Evolutionary conservation across 805 yeast species (phyloP), one percentile per base, ranked within the genome.

Genomic region (Candida ovalis): DNA sequence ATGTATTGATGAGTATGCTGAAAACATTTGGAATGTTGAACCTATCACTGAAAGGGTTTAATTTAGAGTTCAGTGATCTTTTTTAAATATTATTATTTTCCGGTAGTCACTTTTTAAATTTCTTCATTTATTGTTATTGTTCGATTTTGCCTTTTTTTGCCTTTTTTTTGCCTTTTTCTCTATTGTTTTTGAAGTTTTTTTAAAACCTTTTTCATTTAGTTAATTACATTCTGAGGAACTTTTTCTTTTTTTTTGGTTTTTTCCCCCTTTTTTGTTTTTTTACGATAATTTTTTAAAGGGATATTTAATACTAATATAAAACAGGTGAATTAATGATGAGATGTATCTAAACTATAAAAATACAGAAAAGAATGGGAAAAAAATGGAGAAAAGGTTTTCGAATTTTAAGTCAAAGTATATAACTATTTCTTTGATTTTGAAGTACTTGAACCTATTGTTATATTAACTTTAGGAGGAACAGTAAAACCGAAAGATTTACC

Each of bases 401-500:
- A 10, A 25, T 25, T 25, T 25, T 10, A 32, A 4, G 17, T 32
- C 2, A 13, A 13, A 3, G 15, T 33, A 2, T 33, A 33, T 15
- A 19, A 12, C 23, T 19, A 23, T 2, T 23, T n/a, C 18, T 44
- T 44, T 15, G 43, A 30, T 46, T 63, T 62, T n/a, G 63, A 52
- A 5, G 59, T 56, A 66, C 96, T 87, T 42, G 96, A 89, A 22
- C 98, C 98, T 58, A 94, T 90, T 37, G 96, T 84, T 54, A 94
- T 90, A 64, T 94, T 94, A 46, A 94, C 99, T 73, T 90, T 90
- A 55, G 99, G 99, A 43, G 99, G 98, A 23, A 88, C 84, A 35
- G 84, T 82, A 71, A 94, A 94, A 9, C 99, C 99, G 68, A 88
- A 94, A 13, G 96, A 86, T 67, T 85, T 88, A 47, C 97, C 99